Percentiles rank a stretch among this genome's conserved stretches.
Evolutionary conservation across 139 green algal species (phyloP).

Genomic region (Coelastrella sp.): DNA sequence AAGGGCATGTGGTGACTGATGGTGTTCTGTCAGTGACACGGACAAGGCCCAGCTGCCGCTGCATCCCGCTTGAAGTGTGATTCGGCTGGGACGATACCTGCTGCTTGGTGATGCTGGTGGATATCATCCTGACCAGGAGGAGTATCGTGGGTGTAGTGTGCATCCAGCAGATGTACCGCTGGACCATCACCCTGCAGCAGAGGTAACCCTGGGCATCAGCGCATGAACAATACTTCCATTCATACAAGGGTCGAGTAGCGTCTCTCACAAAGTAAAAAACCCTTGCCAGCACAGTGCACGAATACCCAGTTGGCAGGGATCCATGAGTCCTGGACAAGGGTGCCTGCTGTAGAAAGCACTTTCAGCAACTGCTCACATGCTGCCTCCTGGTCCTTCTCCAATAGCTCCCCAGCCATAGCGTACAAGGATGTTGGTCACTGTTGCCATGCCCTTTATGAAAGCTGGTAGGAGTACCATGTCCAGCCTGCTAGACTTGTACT

Average conservation of each 20-base stretch:
- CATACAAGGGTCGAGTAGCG: too few species aligned
- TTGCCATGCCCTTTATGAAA: constrained; percentile 68
- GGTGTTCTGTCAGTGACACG: too few species aligned
- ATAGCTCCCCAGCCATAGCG: constrained; percentile 25
- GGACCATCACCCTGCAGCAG: constrained; percentile 36
- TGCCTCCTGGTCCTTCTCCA: neutral
- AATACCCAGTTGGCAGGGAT: too few species aligned
- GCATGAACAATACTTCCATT: too few species aligned
- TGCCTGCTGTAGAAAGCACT: neutral
- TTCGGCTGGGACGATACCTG: constrained; percentile 19
- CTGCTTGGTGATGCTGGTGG: constrained; percentile 10
- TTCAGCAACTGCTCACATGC: constrained; percentile 23
- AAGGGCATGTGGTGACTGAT: too few species aligned
- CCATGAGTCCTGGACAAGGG: too few species aligned
- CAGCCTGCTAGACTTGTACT: constrained; percentile 70
- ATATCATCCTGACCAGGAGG: constrained; percentile 56
- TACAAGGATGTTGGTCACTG: constrained; percentile 60
- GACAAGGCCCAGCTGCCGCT: neutral
- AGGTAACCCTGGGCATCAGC: neutral
- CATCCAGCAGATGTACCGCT: constrained; percentile 63
- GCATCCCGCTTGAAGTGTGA: neutral
- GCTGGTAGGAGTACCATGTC: constrained; percentile 78
- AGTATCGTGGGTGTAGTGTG: constrained; percentile 65
- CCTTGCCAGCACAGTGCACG: too few species aligned
- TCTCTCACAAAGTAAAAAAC: too few species aligned